These are phyloP conservation scores for Friedmanniomyces simplex DNA, from an alignment of 495 filamentous ascomycete species.

Conservation along the genomic window DNA sequence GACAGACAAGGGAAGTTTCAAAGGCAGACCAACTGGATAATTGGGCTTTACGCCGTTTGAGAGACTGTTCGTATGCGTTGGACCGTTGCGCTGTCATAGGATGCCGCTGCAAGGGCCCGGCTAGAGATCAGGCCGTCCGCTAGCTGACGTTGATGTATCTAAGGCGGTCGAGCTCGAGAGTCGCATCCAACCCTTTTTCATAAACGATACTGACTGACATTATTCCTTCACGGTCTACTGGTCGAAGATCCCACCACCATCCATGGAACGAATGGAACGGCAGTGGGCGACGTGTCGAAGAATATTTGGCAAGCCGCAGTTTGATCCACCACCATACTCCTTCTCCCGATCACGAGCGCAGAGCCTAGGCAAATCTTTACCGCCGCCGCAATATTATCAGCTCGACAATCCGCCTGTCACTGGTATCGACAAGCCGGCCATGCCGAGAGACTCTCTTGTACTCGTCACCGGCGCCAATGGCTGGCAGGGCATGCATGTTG, in stretches of 20 bases:
- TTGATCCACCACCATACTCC: conserved; percentile 12
- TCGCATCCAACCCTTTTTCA: too few species aligned
- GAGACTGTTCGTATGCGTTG: too few species aligned
- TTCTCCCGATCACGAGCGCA: conserved; percentile 1
- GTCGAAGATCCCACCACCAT: conserved; percentile 8
- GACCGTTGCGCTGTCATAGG: too few species aligned
- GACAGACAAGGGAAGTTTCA: too few species aligned
- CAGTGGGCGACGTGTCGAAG: not conserved
- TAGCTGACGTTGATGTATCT: too few species aligned
- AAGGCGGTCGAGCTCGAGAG: too few species aligned
- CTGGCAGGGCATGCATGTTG: conserved; percentile 43
- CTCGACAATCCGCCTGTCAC: not conserved
- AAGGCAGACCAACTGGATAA: too few species aligned
- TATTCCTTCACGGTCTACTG: too few species aligned
- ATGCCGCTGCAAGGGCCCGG: too few species aligned
- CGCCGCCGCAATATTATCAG: not conserved
- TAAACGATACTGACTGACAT: too few species aligned
- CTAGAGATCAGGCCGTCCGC: too few species aligned
- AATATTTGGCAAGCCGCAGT: conserved; percentile 7
- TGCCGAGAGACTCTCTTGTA: conserved; percentile 13
- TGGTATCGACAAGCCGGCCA: conserved; percentile 2
- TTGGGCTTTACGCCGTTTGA: too few species aligned
- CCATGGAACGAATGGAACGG: conserved; percentile 3
- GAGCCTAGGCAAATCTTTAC: conserved; percentile 2
- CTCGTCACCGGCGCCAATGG: conserved; percentile 49